Conservation (phyloP, 139 green algal species). For the Dunaliella primolecta region DNA sequence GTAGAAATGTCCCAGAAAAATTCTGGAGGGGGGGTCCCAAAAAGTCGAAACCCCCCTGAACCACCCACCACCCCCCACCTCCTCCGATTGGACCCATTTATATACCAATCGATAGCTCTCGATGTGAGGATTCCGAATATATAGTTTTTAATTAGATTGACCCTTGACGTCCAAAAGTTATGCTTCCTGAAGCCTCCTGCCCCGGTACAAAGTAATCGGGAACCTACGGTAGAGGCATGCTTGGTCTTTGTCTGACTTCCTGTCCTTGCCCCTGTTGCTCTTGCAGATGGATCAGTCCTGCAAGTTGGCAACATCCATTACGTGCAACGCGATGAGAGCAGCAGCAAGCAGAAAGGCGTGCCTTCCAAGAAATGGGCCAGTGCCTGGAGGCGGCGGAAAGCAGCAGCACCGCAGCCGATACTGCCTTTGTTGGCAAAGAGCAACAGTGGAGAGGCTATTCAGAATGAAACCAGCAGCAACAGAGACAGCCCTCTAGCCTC, state of each 20-base stretch:
- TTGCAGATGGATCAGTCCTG: not conserved
- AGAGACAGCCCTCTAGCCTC: not conserved
- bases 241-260: not conserved
- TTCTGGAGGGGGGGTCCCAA: too few species aligned
- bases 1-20: too few species aligned
- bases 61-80: too few species aligned
- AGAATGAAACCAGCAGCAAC: not conserved
- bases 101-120: not conserved
- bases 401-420: not conserved
- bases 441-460: not conserved
- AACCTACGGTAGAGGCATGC: not conserved
- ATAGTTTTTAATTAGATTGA: too few species aligned
- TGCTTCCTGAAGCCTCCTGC: not conserved
- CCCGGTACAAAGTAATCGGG: not conserved
- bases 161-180: too few species aligned
- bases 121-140: too few species aligned
- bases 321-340: slow-evolving; percentile 2
- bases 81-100: too few species aligned
- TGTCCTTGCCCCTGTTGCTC: not conserved
- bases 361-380: not conserved
- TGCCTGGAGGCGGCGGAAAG: not conserved
- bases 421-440: slow-evolving; percentile 1
- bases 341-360: not conserved
- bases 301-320: slow-evolving; percentile 6
- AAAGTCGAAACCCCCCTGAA: too few species aligned